A percentile compares a stretch with the other conserved stretches of the same genome.
These are phyloP conservation scores for Boletellus emodensis DNA, from an alignment of 768 basidiomycete species.

Conservation along the genomic window DNA sequence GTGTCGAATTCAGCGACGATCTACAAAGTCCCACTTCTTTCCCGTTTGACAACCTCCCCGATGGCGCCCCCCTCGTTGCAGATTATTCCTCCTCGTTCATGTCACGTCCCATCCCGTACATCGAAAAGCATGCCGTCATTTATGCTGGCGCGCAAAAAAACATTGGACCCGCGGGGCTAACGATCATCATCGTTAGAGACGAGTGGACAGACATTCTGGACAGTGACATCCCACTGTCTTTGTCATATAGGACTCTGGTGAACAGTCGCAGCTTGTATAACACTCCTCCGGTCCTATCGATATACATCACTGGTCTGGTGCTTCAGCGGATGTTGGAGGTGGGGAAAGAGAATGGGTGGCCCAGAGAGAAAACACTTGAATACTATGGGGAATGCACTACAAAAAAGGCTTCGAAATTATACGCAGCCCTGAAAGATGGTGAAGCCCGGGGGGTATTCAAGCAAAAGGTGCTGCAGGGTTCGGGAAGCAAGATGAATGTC, in stretches of 20 bases:
- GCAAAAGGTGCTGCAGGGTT: slow-evolving; percentile 66
- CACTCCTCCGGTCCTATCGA: slow-evolving; percentile 87
- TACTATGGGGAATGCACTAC: slow-evolving; percentile 64
- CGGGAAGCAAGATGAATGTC: slow-evolving; percentile 94
- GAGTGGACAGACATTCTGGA: slow-evolving; percentile 69
- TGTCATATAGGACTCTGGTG: slow-evolving; percentile 81
- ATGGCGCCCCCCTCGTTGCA: slow-evolving; percentile 74
- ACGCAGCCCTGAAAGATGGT: slow-evolving; percentile 66
- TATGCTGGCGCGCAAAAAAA: slow-evolving; percentile 99
- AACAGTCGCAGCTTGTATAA: slow-evolving; percentile 80
- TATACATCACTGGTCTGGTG: slow-evolving; percentile 89
- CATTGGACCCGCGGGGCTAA: slow-evolving; percentile 89
- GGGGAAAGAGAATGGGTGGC: slow-evolving; percentile 13
- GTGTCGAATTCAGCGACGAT: slow-evolving; percentile 77
- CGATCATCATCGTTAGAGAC: slow-evolving; percentile 90
- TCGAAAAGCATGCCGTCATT: slow-evolving; percentile 89
- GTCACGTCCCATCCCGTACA: slow-evolving; percentile 83
- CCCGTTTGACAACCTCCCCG: slow-evolving; percentile 73
- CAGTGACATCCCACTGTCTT: slow-evolving; percentile 76
- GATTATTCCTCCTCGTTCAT: slow-evolving; percentile 98
- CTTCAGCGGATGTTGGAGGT: slow-evolving; percentile 58
- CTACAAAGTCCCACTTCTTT: slow-evolving; percentile 58
- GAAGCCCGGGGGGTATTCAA: slow-evolving; percentile 66
- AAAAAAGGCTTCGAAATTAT: slow-evolving; percentile 75
- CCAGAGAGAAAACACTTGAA: slow-evolving; percentile 55